These are phyloP conservation scores for Scleroderma bovista DNA, from an alignment of 768 basidiomycete species.

Conservation along the genomic window DNA sequence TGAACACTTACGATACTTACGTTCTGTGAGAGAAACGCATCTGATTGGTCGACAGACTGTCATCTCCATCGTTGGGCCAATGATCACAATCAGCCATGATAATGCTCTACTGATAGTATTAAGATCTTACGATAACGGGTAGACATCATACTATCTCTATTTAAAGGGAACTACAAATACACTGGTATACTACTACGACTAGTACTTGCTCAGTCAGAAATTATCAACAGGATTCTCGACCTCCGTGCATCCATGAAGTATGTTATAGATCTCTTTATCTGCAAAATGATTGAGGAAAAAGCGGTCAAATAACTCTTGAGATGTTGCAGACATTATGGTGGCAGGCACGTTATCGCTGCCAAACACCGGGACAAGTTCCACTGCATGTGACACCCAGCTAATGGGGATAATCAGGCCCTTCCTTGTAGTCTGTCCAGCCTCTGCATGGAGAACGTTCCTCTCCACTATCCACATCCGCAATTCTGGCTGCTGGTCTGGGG, in stretches of 20 bases:
- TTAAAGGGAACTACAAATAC: too few relatives aligned
- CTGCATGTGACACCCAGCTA: neutral
- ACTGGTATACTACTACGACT: neutral
- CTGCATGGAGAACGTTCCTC: neutral
- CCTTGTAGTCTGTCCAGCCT: neutral
- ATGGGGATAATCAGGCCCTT: neutral
- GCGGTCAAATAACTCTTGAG: neutral
- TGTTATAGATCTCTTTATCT: neutral
- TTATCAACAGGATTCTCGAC: neutral
- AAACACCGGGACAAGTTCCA: neutral
- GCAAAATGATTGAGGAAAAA: neutral
- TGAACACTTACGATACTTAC: neutral
- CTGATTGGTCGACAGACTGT: neutral
- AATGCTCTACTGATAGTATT: neutral
- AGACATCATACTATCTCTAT: neutral
- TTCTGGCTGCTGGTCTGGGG: conserved; percentile 1
- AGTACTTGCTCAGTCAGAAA: neutral
- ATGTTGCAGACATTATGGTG: neutral
- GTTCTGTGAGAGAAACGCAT: neutral
- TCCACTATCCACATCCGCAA: neutral
- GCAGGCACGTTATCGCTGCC: neutral
- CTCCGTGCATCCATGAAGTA: neutral
- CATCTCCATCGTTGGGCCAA: neutral
- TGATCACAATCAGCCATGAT: too few relatives aligned
- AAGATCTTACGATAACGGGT: neutral